Percentiles rank a stretch among this genome's conserved stretches.
phyloP scores from a whole-genome alignment of 257 asterid genomes.

The Misopates orontium region DNA sequence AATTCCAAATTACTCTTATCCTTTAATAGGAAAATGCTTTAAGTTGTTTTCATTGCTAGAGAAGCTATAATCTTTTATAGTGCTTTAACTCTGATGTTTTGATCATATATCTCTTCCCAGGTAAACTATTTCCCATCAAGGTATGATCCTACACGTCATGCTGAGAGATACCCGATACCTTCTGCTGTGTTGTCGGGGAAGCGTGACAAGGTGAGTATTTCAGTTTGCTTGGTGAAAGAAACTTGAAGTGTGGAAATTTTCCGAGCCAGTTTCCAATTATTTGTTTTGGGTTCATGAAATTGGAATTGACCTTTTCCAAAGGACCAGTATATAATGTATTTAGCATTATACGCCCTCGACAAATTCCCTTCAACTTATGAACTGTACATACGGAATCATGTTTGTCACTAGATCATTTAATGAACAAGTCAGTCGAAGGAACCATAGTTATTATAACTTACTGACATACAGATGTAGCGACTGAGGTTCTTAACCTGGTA shows the following conservation, averaged over 20 bases:
- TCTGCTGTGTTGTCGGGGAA: conserved; percentile 47
- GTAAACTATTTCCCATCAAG: conserved; percentile 83
- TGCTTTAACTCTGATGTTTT: neutral
- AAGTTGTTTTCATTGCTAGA: too few relatives aligned
- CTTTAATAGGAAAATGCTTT: too few relatives aligned
- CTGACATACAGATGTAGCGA: neutral
- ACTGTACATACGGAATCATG: neutral
- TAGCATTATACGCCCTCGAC: neutral
- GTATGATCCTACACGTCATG: conserved; percentile 60
- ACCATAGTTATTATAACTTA: neutral
- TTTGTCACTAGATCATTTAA: neutral
- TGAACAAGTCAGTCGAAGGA: neutral
- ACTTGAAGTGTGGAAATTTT: too few relatives aligned
- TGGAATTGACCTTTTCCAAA: neutral
- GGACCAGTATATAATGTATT: neutral
- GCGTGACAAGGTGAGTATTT: conserved; percentile 56
- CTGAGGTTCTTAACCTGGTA: too few relatives aligned
- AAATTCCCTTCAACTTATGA: neutral
- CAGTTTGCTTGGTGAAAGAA: too few relatives aligned
- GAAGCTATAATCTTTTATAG: neutral
- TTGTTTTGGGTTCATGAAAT: neutral
- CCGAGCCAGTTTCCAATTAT: neutral
- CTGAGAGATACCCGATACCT: conserved; percentile 65
- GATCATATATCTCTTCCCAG: conserved; percentile 35
- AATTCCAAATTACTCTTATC: too few relatives aligned